Percentiles rank a stretch among this genome's conserved stretches.
Evolutionary conservation across 78 protist species (phyloP).

Genomic region (slime mould (Dictyostelium discoideum)): dicty_2.7 NC_007089.4:489001-489500

Average conservation of each 20-base stretch:
- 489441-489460: neutral
- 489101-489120: conserved; percentile 38
- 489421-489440: conserved; percentile 5
- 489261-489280: neutral
- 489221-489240: neutral
- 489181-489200: conserved; percentile 1
- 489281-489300: neutral
- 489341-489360: neutral
- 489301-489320: neutral
- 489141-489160: conserved; percentile 30
- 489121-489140: neutral
- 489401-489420: neutral
- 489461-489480: conserved; percentile 5
- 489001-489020: neutral
- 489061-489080: neutral
- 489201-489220: conserved; percentile 14
- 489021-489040: neutral
- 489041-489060: neutral
- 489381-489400: neutral
- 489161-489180: conserved; percentile 34
- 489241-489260: neutral
- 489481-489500: neutral
- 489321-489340: neutral
- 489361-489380: neutral
- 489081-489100: neutral